Percentiles rank a stretch among this genome's conserved stretches.
phyloP scores from a whole-genome alignment of 108 stramenopile genomes.

The Conticribra weissflogii region DNA sequence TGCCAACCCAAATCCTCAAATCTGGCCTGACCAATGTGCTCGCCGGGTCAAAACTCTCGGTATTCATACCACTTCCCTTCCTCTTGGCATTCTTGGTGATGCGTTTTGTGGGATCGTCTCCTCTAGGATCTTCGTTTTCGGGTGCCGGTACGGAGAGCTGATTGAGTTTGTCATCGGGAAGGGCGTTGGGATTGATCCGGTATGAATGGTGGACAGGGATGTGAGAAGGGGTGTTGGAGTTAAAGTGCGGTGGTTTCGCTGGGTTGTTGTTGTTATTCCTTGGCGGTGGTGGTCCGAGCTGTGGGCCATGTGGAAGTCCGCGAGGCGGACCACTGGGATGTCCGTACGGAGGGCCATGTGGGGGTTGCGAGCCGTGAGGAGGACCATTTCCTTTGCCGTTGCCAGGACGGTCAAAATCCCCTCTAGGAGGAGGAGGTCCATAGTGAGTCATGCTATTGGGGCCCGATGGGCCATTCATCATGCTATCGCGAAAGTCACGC shows the following conservation, averaged over 20 bases:
- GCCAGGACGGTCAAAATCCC: too few relatives aligned
- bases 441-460: too few relatives aligned
- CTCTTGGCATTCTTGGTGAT: constrained; percentile 56
- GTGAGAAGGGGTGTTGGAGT: constrained; percentile 3
- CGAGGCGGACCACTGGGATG: too few relatives aligned
- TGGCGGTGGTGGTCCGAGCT: too few relatives aligned
- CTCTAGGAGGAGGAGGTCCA: too few relatives aligned
- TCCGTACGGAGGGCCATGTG: too few relatives aligned
- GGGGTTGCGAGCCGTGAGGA: too few relatives aligned
- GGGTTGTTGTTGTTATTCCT: background rate
- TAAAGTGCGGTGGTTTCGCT: background rate
- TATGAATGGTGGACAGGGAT: constrained; percentile 7
- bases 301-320: too few relatives aligned
- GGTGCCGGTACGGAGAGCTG: background rate
- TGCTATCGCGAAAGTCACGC: too few relatives aligned
- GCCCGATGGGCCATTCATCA: too few relatives aligned
- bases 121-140: constrained; percentile 54
- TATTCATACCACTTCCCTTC: constrained; percentile 60
- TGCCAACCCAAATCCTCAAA: constrained; percentile 62
- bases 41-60: constrained; percentile 79
- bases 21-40: constrained; percentile 77
- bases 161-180: constrained; percentile 35
- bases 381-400: too few relatives aligned
- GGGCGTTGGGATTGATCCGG: constrained; percentile 19
- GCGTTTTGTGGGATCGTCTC: constrained; percentile 54